A percentile compares a stretch with the other conserved stretches of the same genome.
These are phyloP conservation scores for Xerocomus brunneocitrinus DNA, from an alignment of 768 basidiomycete species.

Conservation along the genomic window DNA sequence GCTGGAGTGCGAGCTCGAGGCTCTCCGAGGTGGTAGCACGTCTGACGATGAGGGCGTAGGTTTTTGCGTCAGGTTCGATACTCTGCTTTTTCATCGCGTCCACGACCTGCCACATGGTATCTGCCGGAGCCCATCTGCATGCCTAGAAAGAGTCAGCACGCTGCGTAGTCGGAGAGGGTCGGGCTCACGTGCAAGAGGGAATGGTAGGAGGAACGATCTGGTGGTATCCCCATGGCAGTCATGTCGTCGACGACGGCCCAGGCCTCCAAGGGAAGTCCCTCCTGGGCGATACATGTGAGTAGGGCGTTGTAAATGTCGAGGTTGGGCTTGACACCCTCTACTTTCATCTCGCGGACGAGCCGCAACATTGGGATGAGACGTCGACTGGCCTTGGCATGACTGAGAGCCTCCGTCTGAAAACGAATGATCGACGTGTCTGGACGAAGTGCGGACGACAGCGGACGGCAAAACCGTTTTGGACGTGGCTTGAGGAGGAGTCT, in stretches of 20 bases:
- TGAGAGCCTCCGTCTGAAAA: conserved; percentile 22
- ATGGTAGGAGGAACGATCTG: conserved; percentile 51
- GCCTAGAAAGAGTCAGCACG: conserved; percentile 37
- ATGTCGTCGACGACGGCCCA: conserved; percentile 71
- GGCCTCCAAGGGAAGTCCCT: conserved; percentile 46
- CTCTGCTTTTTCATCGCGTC: conserved; percentile 50
- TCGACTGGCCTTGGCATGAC: conserved; percentile 32
- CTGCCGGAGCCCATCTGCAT: conserved; percentile 34
- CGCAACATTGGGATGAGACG: conserved; percentile 40
- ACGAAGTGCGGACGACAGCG: not conserved
- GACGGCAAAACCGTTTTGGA: no score
- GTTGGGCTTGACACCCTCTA: conserved; percentile 47
- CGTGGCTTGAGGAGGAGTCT: not conserved
- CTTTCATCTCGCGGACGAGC: conserved; percentile 56
- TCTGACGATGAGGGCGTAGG: conserved; percentile 50
- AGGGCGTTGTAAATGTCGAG: conserved; percentile 53
- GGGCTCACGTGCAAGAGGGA: conserved; percentile 53
- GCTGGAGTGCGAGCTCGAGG: conserved; percentile 62
- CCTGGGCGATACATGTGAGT: conserved; percentile 43
- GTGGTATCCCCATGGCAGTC: conserved; percentile 45
- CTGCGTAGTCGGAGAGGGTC: not conserved
- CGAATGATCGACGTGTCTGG: conserved; percentile 15
- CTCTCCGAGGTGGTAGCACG: conserved; percentile 45
- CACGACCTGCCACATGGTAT: conserved; percentile 46
- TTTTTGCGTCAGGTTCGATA: conserved; percentile 47